Conservation (phyloP, 371 early-diverging fungal genomes). For the Blakeslea trispora region DNA sequence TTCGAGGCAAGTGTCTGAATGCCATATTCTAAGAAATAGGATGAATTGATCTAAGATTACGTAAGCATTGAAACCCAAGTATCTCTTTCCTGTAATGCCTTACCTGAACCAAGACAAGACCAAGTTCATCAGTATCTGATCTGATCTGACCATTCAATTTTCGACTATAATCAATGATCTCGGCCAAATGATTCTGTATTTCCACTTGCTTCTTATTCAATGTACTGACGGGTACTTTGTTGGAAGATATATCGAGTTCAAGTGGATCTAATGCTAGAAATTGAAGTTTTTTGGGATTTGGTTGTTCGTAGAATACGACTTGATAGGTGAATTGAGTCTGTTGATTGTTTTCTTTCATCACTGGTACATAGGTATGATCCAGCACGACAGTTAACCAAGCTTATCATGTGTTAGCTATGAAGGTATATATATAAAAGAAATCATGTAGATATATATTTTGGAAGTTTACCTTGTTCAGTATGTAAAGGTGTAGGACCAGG, state of each 20-base stretch:
- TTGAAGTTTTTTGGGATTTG: slow-evolving; percentile 66
- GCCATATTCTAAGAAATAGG: slow-evolving; percentile 51
- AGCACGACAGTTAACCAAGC: slow-evolving; percentile 36
- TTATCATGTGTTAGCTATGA: too few species aligned
- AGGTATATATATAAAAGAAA: too few species aligned
- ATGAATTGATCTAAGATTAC: slow-evolving; percentile 44
- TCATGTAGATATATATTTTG: too few species aligned
- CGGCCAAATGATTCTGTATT: slow-evolving; percentile 19
- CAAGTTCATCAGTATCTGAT: slow-evolving; percentile 21
- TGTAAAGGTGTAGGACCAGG: background rate
- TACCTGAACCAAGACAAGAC: slow-evolving; percentile 38
- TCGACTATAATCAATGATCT: slow-evolving; percentile 26
- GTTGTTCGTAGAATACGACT: slow-evolving; percentile 66
- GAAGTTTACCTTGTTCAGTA: slow-evolving; percentile 12
- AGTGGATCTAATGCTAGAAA: slow-evolving; percentile 73
- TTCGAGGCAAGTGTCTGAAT: slow-evolving; percentile 33
- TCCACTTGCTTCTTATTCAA: slow-evolving; percentile 7
- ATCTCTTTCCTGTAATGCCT: too few species aligned
- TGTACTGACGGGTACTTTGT: slow-evolving; percentile 28
- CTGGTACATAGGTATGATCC: slow-evolving; percentile 35
- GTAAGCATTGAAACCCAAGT: background rate
- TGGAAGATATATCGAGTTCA: slow-evolving; percentile 67
- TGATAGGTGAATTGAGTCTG: slow-evolving; percentile 20
- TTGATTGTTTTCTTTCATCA: slow-evolving; percentile 6
- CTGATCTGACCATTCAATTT: slow-evolving; percentile 11